Evolutionary conservation across 129 eudicot genomes (phyloP).

Genomic region (Saussurea involucrata): DNA sequence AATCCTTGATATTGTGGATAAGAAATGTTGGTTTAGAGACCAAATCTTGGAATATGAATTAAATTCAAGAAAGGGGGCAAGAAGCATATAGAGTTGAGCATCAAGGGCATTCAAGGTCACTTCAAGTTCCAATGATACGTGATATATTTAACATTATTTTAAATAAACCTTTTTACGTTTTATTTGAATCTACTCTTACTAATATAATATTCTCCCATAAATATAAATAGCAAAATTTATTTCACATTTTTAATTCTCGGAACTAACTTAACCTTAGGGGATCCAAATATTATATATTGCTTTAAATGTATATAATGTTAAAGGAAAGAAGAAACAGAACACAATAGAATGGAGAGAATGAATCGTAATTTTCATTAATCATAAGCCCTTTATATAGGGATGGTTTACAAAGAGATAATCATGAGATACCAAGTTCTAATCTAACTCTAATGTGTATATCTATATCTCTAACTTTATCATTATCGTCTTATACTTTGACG

Average conservation of each 20-base stretch:
- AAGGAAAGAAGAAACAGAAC: too few species aligned
- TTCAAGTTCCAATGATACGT: slow-evolving; percentile 12
- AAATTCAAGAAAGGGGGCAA: neutral
- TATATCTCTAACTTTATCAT: too few species aligned
- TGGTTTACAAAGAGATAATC: too few species aligned
- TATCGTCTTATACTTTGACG: too few species aligned
- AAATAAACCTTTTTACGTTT: neutral
- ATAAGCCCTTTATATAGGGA: too few species aligned
- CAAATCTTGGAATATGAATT: neutral
- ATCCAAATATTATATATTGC: too few species aligned
- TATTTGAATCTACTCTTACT: neutral
- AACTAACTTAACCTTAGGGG: neutral
- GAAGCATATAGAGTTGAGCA: slow-evolving; percentile 1
- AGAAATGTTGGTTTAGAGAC: neutral
- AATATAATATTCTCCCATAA: neutral
- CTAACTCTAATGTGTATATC: too few species aligned
- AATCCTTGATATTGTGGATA: neutral
- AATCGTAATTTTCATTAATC: too few species aligned
- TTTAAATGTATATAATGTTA: too few species aligned
- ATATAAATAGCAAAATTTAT: neutral
- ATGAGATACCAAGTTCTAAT: too few species aligned
- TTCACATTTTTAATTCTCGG: neutral
- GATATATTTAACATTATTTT: neutral
- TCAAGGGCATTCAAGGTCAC: slow-evolving; percentile 18
- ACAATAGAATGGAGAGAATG: too few species aligned